phyloP scores from a whole-genome alignment of 2,329 filamentous ascomycete genomes.

The Tolypocladium sp. region DNA sequence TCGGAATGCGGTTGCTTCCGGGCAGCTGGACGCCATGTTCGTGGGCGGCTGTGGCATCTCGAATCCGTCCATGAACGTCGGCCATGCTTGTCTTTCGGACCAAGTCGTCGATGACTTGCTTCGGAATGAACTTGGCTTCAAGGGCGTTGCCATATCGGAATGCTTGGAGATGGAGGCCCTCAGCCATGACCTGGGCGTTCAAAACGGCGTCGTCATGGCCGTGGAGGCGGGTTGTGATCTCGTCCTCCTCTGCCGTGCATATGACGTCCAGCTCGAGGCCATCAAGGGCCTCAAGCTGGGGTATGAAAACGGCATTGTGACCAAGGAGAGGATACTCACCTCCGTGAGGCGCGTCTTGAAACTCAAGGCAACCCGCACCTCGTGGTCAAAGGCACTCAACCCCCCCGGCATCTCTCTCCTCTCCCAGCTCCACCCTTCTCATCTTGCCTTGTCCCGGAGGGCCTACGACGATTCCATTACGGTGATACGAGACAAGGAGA shows the following conservation, averaged over 20 bases:
- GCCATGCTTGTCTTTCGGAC: conserved; percentile 88
- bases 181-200: conserved; percentile 92
- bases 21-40: conserved; percentile 83
- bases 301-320: conserved; percentile 83
- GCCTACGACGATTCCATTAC: conserved; percentile 92
- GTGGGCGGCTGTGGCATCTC: conserved; percentile 90
- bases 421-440: conserved; percentile 71
- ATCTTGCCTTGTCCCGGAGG: conserved; percentile 70
- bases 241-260: conserved; percentile 79
- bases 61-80: conserved; percentile 84
- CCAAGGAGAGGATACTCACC: conserved; percentile 67
- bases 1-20: conserved; percentile 76
- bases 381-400: conserved; percentile 86
- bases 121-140: conserved; percentile 80
- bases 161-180: conserved; percentile 95
- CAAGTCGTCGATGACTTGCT: conserved; percentile 87
- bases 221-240: conserved; percentile 94
- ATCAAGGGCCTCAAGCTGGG: conserved; percentile 84
- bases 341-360: conserved; percentile 71
- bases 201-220: conserved; percentile 94
- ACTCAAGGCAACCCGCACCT: conserved; percentile 78
- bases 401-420: conserved; percentile 71
- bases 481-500: conserved; percentile 81
- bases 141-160: conserved; percentile 88
- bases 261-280: conserved; percentile 81